Conservation (phyloP, 1,284 basidiomycete species). For the Coriolopsis trogii region DNA sequence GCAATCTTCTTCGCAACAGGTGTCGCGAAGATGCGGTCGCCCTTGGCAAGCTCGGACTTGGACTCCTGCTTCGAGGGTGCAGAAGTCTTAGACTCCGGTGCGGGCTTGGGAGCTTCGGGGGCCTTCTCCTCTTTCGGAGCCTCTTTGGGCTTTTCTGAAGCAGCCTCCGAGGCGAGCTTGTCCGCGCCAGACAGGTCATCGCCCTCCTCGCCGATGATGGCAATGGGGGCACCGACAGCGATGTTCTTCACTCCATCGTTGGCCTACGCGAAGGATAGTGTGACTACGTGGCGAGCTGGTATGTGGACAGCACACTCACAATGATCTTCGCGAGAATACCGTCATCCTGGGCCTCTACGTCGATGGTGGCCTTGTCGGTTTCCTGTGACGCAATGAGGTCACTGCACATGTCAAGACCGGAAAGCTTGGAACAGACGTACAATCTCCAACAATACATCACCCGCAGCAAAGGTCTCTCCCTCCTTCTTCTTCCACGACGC, state of each 20-base stretch:
- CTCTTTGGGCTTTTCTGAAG: conserved; percentile 41
- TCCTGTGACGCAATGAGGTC: conserved; percentile 58
- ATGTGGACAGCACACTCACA: conserved; percentile 41
- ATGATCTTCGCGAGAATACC: conserved; percentile 94
- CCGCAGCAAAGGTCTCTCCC: conserved; percentile 87
- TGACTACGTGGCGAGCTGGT: neutral
- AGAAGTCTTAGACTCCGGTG: conserved; percentile 19
- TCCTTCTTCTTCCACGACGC: conserved; percentile 97
- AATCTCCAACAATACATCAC: conserved; percentile 94
- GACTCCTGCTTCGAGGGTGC: conserved; percentile 36
- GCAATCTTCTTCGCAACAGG: conserved; percentile 98
- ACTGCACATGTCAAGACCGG: neutral
- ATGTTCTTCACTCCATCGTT: conserved; percentile 88
- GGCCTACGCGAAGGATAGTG: conserved; percentile 46
- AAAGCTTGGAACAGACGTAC: conserved; percentile 47
- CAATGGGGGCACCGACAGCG: conserved; percentile 85
- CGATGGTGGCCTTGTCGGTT: conserved; percentile 99
- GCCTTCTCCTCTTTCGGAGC: conserved; percentile 40
- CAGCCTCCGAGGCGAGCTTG: conserved; percentile 72
- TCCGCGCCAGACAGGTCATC: conserved; percentile 88
- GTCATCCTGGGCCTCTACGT: conserved; percentile 98
- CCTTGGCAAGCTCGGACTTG: conserved; percentile 61
- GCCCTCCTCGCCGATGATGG: conserved; percentile 90
- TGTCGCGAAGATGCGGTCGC: conserved; percentile 90
- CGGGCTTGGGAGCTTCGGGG: conserved; percentile 45